Base-by-base conservation (phyloP, 768 basidiomycete genomes). In the Mycena albidolilacea region DNA sequence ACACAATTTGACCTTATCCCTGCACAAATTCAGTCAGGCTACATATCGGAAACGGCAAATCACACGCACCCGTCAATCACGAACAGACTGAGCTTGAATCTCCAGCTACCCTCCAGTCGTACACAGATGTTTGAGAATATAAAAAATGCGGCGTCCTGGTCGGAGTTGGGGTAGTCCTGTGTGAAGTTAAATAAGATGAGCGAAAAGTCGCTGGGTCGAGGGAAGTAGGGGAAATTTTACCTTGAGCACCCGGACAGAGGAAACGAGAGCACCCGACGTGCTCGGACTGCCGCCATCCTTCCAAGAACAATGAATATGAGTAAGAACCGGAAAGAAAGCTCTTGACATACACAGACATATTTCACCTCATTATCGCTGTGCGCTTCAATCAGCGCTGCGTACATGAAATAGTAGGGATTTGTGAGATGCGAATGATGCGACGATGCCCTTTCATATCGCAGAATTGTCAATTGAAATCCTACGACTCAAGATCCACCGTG, bases 1-100 rank as follows among this genome's bases (percentile, higher is more conserved):
- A 73, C 86, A 85, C 74, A 82, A 82, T 61, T 80, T 82, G n/a
- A 87, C 84, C 46, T 84, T 81, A 62, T 81, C 77, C 15, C 84
- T 84, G 78, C 67, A 38, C 35, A 71, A 7, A 0, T 8, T 41
- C 19, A 5, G 52, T 69, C 6, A 48, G 48, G 8, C 46, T 15
- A 68, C n/a, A 41, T 21, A 7, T 15, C 8, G 23, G n/a, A 55
- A 1, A 14, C 2, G 35, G 58, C 9, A 15, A 23, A 43, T 1
- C 37, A 4, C 5, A 71, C 75, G n/a, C 50, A 76, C 75, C 61
- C 61, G 2, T 74, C 69, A 46, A 76, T 52, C 19, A 71, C 75
- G 35, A 73, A 76, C 19, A 76, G 44, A 38, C 48, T 66, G 11
- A 76, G 55, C 39, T 76, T 74, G n/a, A 76, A 74, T 30, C 75